These are phyloP conservation scores for Mycosphaerella sp. DNA, from an alignment of 2,329 filamentous ascomycete genomes.

Conservation along the genomic window DNA sequence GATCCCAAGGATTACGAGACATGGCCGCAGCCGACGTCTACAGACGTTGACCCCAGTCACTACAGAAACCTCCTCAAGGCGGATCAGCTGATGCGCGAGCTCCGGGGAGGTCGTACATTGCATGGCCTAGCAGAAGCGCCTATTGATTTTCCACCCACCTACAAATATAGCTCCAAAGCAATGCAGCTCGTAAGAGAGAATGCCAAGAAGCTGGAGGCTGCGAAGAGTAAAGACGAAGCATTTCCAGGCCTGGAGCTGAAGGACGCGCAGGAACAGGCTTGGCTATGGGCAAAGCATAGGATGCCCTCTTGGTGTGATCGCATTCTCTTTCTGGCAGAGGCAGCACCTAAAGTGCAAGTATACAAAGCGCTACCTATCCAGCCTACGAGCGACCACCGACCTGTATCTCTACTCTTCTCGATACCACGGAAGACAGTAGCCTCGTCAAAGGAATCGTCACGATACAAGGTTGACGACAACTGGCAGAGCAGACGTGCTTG, in stretches of 20 bases:
- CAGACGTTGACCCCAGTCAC: conserved; percentile 51
- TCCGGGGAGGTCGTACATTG: conserved; percentile 60
- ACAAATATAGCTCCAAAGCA: conserved; percentile 65
- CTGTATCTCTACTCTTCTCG: conserved; percentile 66
- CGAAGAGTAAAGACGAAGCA: conserved; percentile 16
- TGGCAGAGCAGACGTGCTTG: conserved; percentile 51
- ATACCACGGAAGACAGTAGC: conserved; percentile 48
- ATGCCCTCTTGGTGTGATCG: conserved; percentile 94
- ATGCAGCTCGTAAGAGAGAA: conserved; percentile 27
- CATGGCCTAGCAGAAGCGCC: conserved; percentile 71
- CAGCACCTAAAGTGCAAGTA: conserved; percentile 42
- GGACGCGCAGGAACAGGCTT: conserved; percentile 21
- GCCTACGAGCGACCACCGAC: conserved; percentile 78
- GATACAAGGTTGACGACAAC: conserved; percentile 33
- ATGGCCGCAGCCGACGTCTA: conserved; percentile 58
- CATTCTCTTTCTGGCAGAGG: conserved; percentile 60
- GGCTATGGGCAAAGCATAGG: conserved; percentile 66
- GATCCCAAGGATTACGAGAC: conserved; percentile 48
- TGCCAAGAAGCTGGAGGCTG: conserved; percentile 18
- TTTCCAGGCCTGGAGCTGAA: conserved; percentile 15
- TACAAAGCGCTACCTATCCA: conserved; percentile 76
- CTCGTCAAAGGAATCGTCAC: conserved; percentile 11
- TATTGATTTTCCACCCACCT: conserved; percentile 81
- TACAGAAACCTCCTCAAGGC: conserved; percentile 61
- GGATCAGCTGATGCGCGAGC: conserved; percentile 76